Evolutionary conservation across 345 rosid species (phyloP), one percentile per base, ranked within the genome.

Genomic region (Mercurialis annua): DNA sequence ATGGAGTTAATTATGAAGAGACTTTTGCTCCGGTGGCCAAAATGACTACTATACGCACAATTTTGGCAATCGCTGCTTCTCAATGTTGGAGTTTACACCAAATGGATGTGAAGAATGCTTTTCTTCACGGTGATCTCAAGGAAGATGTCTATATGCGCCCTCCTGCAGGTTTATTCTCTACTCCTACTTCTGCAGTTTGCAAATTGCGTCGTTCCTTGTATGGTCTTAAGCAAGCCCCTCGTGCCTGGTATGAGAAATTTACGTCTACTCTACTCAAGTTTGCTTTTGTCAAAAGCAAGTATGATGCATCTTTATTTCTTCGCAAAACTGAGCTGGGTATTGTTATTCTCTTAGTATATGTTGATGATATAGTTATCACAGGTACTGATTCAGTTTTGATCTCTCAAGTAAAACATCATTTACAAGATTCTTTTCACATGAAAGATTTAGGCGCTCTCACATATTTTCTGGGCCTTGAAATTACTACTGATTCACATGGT

Each of bases 371-470:
- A 3, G 2, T 51, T 20, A 50, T 65, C 5, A 65, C 24, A 0
- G 47, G 69, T 10, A 49, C 24, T 33, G 44, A 65, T 49, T 15
- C 31, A 15, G 10, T 36, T 38, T 17, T 38, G 10, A 40, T 62
- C 23, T 11, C 48, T 42, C 31, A 38, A 18, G 26, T 64, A 0
- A 47, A 47, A 21, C 18, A 12, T 2, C 56, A 46, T 46, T 27
- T 63, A 3, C 9, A 43, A 5, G 44, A 2, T 14, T 46, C 17
- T 14, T 64, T 64, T 64, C 54, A 26, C 16, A 64, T 51, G 46
- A 66, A 66, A 17, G 18, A 66, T 20, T 21, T 66, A 2, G 61
- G 49, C 17, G 21, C 30, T 26, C 59, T 66, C 16, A 30, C 69
- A 1, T 51, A 65, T 29, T 50, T 52, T 20, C 18, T 44, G n/a